A percentile compares a stretch with the other conserved stretches of the same genome.
These are phyloP conservation scores for Vaccinium vitisidaea DNA, from an alignment of 148 eudicot genomes.

Conservation along the genomic window DNA sequence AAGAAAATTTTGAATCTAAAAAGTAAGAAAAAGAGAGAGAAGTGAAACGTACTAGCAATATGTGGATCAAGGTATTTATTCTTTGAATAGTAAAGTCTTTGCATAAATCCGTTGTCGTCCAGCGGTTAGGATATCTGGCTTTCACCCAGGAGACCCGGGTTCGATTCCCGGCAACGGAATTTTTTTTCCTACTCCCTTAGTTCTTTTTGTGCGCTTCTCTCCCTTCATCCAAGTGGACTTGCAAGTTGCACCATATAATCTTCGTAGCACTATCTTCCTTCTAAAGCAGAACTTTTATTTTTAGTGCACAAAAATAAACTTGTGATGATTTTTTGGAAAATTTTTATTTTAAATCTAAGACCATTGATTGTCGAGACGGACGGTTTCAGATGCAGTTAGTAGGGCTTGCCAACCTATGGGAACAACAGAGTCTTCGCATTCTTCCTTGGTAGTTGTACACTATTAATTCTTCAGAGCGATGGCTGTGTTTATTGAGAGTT, in stretches of 20 bases:
- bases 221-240: background rate
- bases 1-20: background rate
- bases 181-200: background rate
- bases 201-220: background rate
- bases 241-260: background rate
- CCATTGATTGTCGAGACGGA: too few species aligned
- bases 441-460: too few species aligned
- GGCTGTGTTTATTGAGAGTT: too few species aligned
- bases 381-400: too few species aligned
- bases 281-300: background rate
- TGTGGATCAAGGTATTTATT: rapidly evolving
- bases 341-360: too few species aligned
- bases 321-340: background rate
- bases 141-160: constrained; percentile 86
- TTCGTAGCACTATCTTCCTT: background rate
- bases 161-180: constrained; percentile 78
- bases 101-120: constrained; percentile 63
- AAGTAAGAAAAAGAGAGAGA: too few species aligned
- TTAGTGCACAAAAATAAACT: background rate
- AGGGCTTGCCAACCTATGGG: too few species aligned
- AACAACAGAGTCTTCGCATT: too few species aligned
- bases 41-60: too few species aligned
- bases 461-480: too few species aligned
- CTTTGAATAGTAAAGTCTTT: rapidly evolving
- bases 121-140: constrained; percentile 89